Conservation (phyloP, 768 basidiomycete species). For the Phylloporus arenicola region DNA sequence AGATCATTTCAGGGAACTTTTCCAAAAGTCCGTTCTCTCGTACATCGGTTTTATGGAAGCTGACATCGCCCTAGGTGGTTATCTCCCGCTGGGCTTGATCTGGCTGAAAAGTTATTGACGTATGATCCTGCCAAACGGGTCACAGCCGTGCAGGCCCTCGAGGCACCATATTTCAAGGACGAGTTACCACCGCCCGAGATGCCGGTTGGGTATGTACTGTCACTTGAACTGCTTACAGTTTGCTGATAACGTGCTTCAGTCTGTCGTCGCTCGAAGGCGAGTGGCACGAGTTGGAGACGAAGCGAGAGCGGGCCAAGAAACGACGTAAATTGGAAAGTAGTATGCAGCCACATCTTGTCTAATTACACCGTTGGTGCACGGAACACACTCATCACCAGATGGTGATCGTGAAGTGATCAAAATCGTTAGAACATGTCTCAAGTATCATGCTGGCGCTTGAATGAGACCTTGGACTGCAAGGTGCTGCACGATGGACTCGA, state of each 20-base stretch:
- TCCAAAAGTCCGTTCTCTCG: constrained; percentile 60
- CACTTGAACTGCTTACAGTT: neutral
- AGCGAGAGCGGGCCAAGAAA: constrained; percentile 82
- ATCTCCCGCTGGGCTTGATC: constrained; percentile 77
- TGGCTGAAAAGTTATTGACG: constrained; percentile 76
- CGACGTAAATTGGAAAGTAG: constrained; percentile 58
- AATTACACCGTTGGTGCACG: constrained; percentile 18
- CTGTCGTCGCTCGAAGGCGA: constrained; percentile 82
- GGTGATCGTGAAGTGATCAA: constrained; percentile 2
- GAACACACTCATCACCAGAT: constrained; percentile 10
- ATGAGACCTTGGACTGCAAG: constrained; percentile 70
- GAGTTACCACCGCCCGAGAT: constrained; percentile 71
- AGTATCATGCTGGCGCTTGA: constrained; percentile 26
- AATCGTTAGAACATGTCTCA: neutral
- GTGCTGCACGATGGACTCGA: constrained; percentile 83
- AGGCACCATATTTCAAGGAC: constrained; percentile 74
- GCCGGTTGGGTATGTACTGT: constrained; percentile 64
- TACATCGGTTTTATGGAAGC: neutral
- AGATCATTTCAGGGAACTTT: constrained; percentile 78
- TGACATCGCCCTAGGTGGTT: constrained; percentile 56
- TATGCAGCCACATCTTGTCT: constrained; percentile 34
- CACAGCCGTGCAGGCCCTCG: constrained; percentile 75
- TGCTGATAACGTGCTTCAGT: constrained; percentile 35
- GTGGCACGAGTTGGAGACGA: constrained; percentile 97
- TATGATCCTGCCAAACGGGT: constrained; percentile 78